Evolutionary conservation across 2,329 filamentous ascomycete species (phyloP), one percentile per base, ranked within the genome.

Genomic region (Grosmannia serpens): DNA sequence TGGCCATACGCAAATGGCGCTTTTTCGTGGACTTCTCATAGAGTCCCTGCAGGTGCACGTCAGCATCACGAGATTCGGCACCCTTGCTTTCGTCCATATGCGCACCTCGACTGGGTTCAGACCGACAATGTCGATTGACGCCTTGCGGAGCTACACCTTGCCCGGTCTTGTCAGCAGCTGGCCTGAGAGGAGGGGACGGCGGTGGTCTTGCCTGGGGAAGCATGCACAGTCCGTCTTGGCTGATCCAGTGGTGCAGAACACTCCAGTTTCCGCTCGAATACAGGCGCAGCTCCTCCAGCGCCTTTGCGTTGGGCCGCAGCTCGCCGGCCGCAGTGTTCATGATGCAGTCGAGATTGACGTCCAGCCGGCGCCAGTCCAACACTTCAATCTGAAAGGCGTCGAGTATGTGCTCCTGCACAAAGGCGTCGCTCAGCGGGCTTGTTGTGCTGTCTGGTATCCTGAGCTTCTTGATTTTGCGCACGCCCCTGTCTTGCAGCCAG

Each of bases 231-330:
- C 51, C 51, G 22, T 58, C 59, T 3, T 27, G 8, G 27, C 55
- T 60, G 17, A 8, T 54, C 59, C 59, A 61, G 50, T 61, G 59
- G 31, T 61, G 57, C 10, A 61, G 11, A 5, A 58, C 53, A 17
- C 59, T 54, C 56, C 53, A 59, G 27, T 58, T 58, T 26, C 59
- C 59, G 31, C 55, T 61, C 3, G 59, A 56, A 33, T 61, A 61
- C 2, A 61, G 50, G 7, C 46, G 53, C 29, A 61, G n/a, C 4
- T 27, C 22, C 17, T 17, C 22, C 10, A 54, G n/a, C 27, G 27
- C 31, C 13, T 33, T 33, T 15, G 22, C 47, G 4, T 33, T 33
- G 5, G 31, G 31, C 31, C 31, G 31, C 31, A 10, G 31, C 31
- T 33, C 31, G 31, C 26, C 24, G 50, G 4, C 9, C 2, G 55